Conservation (phyloP, 257 asterid genomes). For the Dorcoceras hygrometricum region DNA sequence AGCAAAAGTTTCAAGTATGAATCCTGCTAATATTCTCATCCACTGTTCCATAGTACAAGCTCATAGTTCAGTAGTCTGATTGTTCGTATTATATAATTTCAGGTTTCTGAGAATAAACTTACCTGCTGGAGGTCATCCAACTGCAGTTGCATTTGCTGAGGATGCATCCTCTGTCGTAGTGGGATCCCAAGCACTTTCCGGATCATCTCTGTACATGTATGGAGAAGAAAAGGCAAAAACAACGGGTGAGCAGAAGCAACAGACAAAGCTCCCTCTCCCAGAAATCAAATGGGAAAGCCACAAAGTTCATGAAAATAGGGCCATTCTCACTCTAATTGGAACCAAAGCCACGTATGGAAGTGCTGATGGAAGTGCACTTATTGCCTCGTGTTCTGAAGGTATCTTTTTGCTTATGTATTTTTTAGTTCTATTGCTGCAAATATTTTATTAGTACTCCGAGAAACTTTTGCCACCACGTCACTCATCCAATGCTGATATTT, state of each 20-base stretch:
- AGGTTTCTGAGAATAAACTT: conserved; percentile 90
- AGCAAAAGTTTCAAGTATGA: conserved; percentile 96
- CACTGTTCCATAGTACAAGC: conserved; percentile 10
- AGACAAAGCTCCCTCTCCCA: conserved; percentile 81
- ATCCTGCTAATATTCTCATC: conserved; percentile 24
- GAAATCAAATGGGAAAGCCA: conserved; percentile 88
- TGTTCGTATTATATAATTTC: conserved; percentile 10
- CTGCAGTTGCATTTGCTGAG: conserved; percentile 71
- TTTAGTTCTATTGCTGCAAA: conserved; percentile 8
- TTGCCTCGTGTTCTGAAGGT: conserved; percentile 97
- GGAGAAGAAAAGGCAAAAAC: conserved; percentile 74
- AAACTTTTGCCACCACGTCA: conserved; percentile 2
- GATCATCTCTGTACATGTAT: conserved; percentile 86
- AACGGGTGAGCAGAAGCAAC: conserved; percentile 59
- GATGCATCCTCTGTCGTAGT: conserved; percentile 78
- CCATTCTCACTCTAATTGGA: conserved; percentile 67
- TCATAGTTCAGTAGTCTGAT: conserved; percentile 11
- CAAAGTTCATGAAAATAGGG: conserved; percentile 78
- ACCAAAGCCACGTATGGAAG: conserved; percentile 83
- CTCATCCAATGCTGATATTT: conserved; percentile 1
- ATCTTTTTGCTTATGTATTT: conserved; percentile 21
- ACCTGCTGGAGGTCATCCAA: conserved; percentile 89
- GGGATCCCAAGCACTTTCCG: conserved; percentile 68
- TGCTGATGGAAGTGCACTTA: conserved; percentile 80
- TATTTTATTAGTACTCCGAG: conserved; percentile 8